Base-by-base conservation (phyloP, 257 asterid genomes). In the Fraxinus cuspidata region DNA sequence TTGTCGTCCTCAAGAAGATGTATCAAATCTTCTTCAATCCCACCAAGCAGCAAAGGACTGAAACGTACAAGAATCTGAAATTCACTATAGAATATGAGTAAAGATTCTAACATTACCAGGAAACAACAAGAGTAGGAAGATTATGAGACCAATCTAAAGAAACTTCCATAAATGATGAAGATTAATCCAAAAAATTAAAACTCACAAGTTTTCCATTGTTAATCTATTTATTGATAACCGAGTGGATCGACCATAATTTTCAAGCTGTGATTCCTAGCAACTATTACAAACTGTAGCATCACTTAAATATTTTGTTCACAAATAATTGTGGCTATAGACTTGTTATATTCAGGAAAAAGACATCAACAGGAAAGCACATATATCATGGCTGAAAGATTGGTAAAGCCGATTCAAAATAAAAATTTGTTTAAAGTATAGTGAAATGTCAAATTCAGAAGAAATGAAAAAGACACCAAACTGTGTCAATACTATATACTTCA, bases 1-100 rank as follows among this genome's bases (percentile, higher is more conserved):
- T 93, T 96, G 68, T 93, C 98, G 85, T 93, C 99, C 86, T 96
- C 98, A 67, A 96, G 97, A 75, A 92, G 92, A 79, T 78, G 91
- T 75, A 93, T 85, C 84, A 96, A 84, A 80, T 93, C 96, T 85
- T 92, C 94, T 84, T 90, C 99, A 77, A 93, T 84, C 56, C 99
- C 99, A 75, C 86, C 85, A 74, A 96, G 98, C 76, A 96, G 89
- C 81, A 82, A 72, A 60, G 98, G 99, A 82, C 92, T 81, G 87
- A 93, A 96, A 71, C 98, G 96, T 81, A 97, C 97, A 85, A 93
- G 93, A 79, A 96, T 90, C 99, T 96, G 90, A 78, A 79, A 38
- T 80, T 71, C 77, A 77, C 68, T 81, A 78, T 56, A 56, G 79
- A 77, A 81, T 77, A 71, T 34, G 18, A 71, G 76, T 73, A 76